Evolutionary conservation across 495 filamentous ascomycete genomes (phyloP).

Genomic region (Opeltia flavorubescens): DNA sequence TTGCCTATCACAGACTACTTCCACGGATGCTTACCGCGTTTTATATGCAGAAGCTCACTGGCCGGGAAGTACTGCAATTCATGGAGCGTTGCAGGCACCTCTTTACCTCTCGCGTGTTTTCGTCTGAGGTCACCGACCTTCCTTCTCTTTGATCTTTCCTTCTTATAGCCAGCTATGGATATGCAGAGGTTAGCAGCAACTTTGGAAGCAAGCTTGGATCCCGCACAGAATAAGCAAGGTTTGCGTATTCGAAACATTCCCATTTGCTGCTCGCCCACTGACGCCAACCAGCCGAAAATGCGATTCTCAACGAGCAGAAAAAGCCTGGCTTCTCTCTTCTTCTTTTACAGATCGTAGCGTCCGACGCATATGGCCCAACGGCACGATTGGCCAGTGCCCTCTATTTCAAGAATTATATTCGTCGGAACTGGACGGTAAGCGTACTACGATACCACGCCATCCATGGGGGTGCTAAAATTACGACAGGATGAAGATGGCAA

Average conservation of each 20-base stretch:
- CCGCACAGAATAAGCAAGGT: conserved; percentile 79
- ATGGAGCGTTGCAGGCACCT: too few relatives aligned
- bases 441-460: neutral
- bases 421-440: conserved; percentile 68
- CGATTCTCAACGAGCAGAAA: conserved; percentile 58
- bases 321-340: conserved; percentile 76
- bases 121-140: conserved; percentile 36
- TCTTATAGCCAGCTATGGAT: conserved; percentile 35
- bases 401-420: conserved; percentile 97
- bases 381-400: conserved; percentile 82
- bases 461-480: conserved; percentile 6
- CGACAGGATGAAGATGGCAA: conserved; percentile 73
- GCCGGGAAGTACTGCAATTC: too few relatives aligned
- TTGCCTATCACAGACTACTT: conserved; percentile 5
- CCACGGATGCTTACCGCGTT: too few relatives aligned
- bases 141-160: conserved; percentile 12
- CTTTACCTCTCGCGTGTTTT: too few relatives aligned
- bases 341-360: conserved; percentile 76
- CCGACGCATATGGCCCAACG: conserved; percentile 49
- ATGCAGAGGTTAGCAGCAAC: conserved; percentile 60
- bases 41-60: too few relatives aligned
- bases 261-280: neutral
- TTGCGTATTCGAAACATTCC: conserved; percentile 16
- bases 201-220: conserved; percentile 76
- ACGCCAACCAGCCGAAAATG: conserved; percentile 52